phyloP scores from a whole-genome alignment of 345 rosid genomes.

The Aquilaria malaccensis region DNA sequence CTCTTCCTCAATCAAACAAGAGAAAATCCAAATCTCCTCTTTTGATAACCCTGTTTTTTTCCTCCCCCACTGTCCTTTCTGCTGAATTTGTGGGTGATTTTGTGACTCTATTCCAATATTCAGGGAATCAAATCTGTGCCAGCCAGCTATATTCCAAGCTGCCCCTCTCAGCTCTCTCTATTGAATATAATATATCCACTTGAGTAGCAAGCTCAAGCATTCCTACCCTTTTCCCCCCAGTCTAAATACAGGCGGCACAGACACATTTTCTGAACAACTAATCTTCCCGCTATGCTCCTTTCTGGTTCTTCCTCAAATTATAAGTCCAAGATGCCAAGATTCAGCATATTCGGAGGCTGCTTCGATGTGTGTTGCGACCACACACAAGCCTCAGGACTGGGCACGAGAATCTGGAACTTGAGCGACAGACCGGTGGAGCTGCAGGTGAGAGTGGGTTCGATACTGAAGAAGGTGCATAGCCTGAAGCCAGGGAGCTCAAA shows the following conservation, averaged over 20 bases:
- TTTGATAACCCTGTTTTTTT: slow-evolving; percentile 4
- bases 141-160: slow-evolving; percentile 7
- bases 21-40: slow-evolving; percentile 13
- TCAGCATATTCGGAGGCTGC: slow-evolving; percentile 49
- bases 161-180: background rate
- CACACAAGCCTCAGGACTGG: slow-evolving; percentile 39
- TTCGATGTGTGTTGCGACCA: slow-evolving; percentile 69
- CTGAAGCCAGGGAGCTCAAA: slow-evolving; percentile 82
- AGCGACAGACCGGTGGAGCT: slow-evolving; percentile 69
- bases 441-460: slow-evolving; percentile 77
- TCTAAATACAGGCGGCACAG: too few relatives aligned
- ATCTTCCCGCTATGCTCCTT: too few relatives aligned
- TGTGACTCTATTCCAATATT: slow-evolving; percentile 18
- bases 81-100: slow-evolving; percentile 18
- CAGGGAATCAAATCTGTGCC: slow-evolving; percentile 13
- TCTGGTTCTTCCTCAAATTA: too few relatives aligned
- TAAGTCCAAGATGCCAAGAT: slow-evolving; percentile 28
- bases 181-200: too few relatives aligned
- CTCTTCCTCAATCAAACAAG: slow-evolving; percentile 15
- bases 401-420: slow-evolving; percentile 68
- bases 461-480: slow-evolving; percentile 68
- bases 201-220: too few relatives aligned
- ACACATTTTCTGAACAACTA: too few relatives aligned
- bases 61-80: slow-evolving; percentile 15
- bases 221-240: too few relatives aligned